Evolutionary conservation across 2,329 filamentous ascomycete genomes (phyloP).

Genomic region (Seiridium cupressi): DNA sequence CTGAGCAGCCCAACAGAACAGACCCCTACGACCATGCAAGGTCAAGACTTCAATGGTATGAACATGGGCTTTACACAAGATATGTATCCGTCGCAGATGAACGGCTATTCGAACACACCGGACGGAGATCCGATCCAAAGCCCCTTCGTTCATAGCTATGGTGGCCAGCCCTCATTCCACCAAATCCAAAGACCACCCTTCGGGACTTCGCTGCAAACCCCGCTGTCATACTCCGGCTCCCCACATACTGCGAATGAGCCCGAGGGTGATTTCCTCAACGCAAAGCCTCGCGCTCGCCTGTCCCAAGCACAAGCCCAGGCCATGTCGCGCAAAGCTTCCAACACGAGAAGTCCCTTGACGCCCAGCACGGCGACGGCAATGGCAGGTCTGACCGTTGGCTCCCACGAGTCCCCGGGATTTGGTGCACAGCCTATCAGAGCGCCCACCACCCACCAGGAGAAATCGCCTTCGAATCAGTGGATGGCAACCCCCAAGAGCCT

Average conservation of each 20-base stretch:
- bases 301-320: slow-evolving; percentile 40
- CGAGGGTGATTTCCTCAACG: slow-evolving; percentile 51
- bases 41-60: slow-evolving; percentile 56
- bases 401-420: slow-evolving; percentile 69
- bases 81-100: slow-evolving; percentile 64
- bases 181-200: slow-evolving; percentile 61
- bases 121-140: slow-evolving; percentile 91
- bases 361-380: slow-evolving; percentile 76
- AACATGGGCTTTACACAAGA: slow-evolving; percentile 57
- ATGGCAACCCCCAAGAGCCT: slow-evolving; percentile 82
- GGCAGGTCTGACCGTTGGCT: slow-evolving; percentile 66
- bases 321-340: slow-evolving; percentile 72
- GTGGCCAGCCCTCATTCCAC: slow-evolving; percentile 69
- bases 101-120: slow-evolving; percentile 85
- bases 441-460: slow-evolving; percentile 66
- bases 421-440: slow-evolving; percentile 76
- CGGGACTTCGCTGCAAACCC: slow-evolving; percentile 52
- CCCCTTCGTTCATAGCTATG: slow-evolving; percentile 79
- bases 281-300: slow-evolving; percentile 59
- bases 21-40: slow-evolving; percentile 48
- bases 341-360: slow-evolving; percentile 76
- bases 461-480: slow-evolving; percentile 86
- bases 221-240: slow-evolving; percentile 48
- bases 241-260: slow-evolving; percentile 47
- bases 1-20: slow-evolving; percentile 56